phyloP scores from a whole-genome alignment of 495 filamentous ascomycete species.

The Amphirosellinia nigrospora region DNA sequence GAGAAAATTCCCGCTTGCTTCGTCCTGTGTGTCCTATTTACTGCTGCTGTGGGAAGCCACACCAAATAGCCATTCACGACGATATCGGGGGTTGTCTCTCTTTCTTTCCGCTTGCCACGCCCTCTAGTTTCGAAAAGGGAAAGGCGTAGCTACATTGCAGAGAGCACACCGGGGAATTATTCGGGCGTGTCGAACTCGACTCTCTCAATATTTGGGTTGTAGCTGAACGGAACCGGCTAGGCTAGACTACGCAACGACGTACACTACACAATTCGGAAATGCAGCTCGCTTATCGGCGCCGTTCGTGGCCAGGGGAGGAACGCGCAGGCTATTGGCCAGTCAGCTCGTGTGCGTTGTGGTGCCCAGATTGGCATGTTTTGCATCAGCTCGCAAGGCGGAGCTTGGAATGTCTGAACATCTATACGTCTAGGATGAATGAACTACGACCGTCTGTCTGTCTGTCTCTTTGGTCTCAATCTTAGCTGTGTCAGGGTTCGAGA shows the following conservation, averaged over 20 bases:
- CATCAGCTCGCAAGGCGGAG: conserved; percentile 20
- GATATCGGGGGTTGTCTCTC: not conserved
- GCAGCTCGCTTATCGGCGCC: conserved; percentile 29
- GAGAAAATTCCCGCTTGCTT: conserved; percentile 37
- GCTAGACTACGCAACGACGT: not conserved
- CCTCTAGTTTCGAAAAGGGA: not conserved
- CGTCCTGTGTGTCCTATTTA: conserved; percentile 16
- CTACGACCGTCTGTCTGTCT: not conserved
- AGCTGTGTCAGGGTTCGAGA: conserved; percentile 2
- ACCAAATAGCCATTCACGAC: not conserved
- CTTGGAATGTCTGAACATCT: not conserved
- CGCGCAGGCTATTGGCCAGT: conserved; percentile 12
- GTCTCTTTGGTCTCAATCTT: no score
- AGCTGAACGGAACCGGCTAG: conserved; percentile 2
- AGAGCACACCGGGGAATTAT: conserved; percentile 11
- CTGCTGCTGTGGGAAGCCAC: conserved; percentile 5
- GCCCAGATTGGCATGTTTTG: conserved; percentile 24
- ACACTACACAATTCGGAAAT: conserved; percentile 16
- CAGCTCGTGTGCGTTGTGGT: conserved; percentile 16
- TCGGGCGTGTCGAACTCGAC: not conserved
- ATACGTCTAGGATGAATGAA: not conserved
- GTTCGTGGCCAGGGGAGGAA: conserved; percentile 17
- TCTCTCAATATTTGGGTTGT: not conserved
- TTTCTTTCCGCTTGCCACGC: not conserved
- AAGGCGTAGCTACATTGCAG: not conserved